Percentiles rank a stretch among this genome's conserved stretches.
Evolutionary conservation across 352 stramenopile genomes (phyloP).

Genomic region (Pythium phragmitis): DNA sequence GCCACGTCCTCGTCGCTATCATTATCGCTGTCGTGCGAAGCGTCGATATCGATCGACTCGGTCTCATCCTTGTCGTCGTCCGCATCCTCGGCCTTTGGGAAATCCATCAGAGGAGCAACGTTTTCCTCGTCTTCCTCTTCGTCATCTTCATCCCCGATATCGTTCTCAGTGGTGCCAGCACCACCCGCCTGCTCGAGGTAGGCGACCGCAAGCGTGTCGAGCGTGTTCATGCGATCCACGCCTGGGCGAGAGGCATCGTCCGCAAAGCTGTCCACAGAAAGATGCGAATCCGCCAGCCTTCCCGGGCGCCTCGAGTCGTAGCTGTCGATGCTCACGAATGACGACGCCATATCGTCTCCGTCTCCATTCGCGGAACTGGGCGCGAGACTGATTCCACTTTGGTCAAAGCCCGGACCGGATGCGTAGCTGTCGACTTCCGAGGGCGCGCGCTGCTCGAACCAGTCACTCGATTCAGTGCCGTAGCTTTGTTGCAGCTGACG

Average conservation of each 20-base stretch:
- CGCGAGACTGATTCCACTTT: slow-evolving; percentile 10
- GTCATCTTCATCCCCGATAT: slow-evolving; percentile 30
- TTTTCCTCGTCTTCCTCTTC: slow-evolving; percentile 28
- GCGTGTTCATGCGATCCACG: slow-evolving; percentile 7
- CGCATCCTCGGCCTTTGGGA: slow-evolving; percentile 16
- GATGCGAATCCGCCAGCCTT: slow-evolving; percentile 18
- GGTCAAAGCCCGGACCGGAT: neutral
- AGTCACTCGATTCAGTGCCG: slow-evolving; percentile 22
- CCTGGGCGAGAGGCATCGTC: slow-evolving; percentile 1
- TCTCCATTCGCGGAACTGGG: slow-evolving; percentile 14
- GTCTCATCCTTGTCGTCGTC: slow-evolving; percentile 23
- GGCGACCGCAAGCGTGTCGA: slow-evolving; percentile 26
- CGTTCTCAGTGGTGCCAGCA: slow-evolving; percentile 18
- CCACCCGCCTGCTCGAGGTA: slow-evolving; percentile 36
- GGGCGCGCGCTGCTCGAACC: slow-evolving; percentile 20
- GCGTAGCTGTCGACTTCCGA: slow-evolving; percentile 23
- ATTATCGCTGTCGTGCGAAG: slow-evolving; percentile 2
- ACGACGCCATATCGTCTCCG: slow-evolving; percentile 25
- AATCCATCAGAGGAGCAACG: slow-evolving; percentile 17
- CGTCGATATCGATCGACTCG: slow-evolving; percentile 29
- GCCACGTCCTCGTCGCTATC: slow-evolving; percentile 24
- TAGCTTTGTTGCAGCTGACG: slow-evolving; percentile 12
- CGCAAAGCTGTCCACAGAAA: slow-evolving; percentile 7
- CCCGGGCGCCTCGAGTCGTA: slow-evolving; percentile 17
- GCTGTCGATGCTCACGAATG: slow-evolving; percentile 28